Evolutionary conservation across 2,329 filamentous ascomycete genomes (phyloP).

Genomic region (Neoascochyta sp.): DNA sequence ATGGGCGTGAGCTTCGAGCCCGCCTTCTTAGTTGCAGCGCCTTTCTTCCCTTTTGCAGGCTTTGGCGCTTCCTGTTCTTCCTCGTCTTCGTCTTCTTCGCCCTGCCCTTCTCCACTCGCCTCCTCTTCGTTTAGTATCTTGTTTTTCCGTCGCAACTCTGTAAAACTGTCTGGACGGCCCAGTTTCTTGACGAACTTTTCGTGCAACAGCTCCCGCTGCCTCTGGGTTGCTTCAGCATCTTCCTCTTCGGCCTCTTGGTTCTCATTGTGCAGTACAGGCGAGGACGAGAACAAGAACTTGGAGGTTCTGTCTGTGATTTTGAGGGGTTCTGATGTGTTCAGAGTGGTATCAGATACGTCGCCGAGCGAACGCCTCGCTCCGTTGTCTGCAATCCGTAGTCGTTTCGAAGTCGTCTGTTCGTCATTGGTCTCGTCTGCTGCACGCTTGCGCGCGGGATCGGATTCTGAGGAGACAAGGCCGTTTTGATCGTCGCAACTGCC

Average conservation of each 20-base stretch:
- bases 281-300: conserved; percentile 57
- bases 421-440: conserved; percentile 40
- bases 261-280: conserved; percentile 35
- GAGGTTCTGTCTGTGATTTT: conserved; percentile 51
- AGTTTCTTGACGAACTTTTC: conserved; percentile 85
- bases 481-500: conserved; percentile 5
- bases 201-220: conserved; percentile 69
- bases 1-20: conserved; percentile 87
- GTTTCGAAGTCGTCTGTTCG: conserved; percentile 40
- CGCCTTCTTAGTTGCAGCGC: conserved; percentile 61
- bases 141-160: conserved; percentile 61
- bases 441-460: conserved; percentile 22
- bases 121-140: conserved; percentile 54
- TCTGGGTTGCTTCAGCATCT: conserved; percentile 53
- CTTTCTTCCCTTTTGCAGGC: conserved; percentile 49
- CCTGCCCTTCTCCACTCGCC: conserved; percentile 48
- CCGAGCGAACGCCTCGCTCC: conserved; percentile 21
- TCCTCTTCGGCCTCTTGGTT: conserved; percentile 40
- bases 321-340: conserved; percentile 29
- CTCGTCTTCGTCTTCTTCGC: conserved; percentile 54
- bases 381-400: conserved; percentile 24
- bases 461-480: conserved; percentile 8
- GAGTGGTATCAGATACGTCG: conserved; percentile 17
- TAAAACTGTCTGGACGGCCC: conserved; percentile 77
- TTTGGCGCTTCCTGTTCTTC: conserved; percentile 55